A percentile compares a stretch with the other conserved stretches of the same genome.
Evolutionary conservation across 2,329 filamentous ascomycete genomes (phyloP).

Genomic region (Cercospora sesami): DNA sequence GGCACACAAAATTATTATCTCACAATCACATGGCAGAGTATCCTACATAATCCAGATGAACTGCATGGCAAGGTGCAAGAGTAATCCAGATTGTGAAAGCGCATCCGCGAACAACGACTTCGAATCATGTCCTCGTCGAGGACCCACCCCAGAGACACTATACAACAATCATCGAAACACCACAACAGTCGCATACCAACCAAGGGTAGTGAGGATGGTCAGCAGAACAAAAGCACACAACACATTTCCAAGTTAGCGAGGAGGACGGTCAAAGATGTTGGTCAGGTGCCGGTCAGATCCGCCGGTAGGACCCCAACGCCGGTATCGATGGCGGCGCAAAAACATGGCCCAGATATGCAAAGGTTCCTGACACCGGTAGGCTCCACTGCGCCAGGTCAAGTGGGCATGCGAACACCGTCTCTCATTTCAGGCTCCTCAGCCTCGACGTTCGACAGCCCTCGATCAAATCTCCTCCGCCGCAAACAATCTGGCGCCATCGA

Average conservation of each 20-base stretch:
- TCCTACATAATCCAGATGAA: neutral
- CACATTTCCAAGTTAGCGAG: constrained; percentile 33
- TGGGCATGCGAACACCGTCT: constrained; percentile 47
- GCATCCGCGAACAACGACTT: neutral
- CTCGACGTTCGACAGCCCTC: constrained; percentile 49
- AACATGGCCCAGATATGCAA: constrained; percentile 11
- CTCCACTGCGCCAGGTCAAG: constrained; percentile 18
- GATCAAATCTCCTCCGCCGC: constrained; percentile 46
- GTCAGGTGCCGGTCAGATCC: constrained; percentile 22
- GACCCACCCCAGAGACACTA: constrained; percentile 1
- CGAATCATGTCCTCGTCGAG: constrained; percentile 1
- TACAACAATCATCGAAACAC: constrained; percentile 11
- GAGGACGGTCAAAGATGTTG: constrained; percentile 25
- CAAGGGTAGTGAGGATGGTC: constrained; percentile 17
- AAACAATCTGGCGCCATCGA: constrained; percentile 48
- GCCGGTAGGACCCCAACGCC: constrained; percentile 23
- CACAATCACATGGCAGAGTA: neutral
- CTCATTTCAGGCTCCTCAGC: constrained; percentile 51
- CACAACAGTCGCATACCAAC: constrained; percentile 30
- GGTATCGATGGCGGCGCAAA: constrained; percentile 17
- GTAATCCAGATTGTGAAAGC: neutral
- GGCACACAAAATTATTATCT: neutral
- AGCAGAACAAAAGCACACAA: constrained; percentile 27
- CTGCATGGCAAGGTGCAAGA: neutral
- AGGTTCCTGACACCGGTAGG: constrained; percentile 16